Conservation (phyloP, 805 yeast genomes). For the Saitoella complicata region DNA sequence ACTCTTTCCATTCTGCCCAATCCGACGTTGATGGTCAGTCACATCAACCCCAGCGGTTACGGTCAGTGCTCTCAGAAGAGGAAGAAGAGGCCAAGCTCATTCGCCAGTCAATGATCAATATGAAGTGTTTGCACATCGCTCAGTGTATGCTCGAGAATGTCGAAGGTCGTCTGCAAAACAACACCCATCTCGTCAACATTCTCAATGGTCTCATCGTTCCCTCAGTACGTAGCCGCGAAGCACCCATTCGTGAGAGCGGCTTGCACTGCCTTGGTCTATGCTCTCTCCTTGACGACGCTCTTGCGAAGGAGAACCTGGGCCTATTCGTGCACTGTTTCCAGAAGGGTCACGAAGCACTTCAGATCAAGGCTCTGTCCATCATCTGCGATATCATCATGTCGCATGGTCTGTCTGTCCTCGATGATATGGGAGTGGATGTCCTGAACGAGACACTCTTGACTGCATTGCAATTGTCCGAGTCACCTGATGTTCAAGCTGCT, state of each 20-base stretch:
- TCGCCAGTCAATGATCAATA: constrained; percentile 5
- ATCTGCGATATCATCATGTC: constrained; percentile 65
- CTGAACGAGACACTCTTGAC: not conserved
- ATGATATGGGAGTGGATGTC: constrained; percentile 44
- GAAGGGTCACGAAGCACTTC: constrained; percentile 46
- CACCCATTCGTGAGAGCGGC: constrained; percentile 46
- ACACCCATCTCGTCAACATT: constrained; percentile 49
- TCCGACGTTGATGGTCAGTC: constrained; percentile 18
- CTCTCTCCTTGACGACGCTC: constrained; percentile 45
- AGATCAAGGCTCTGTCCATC: constrained; percentile 46
- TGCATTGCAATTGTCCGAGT: not conserved
- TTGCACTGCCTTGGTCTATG: constrained; percentile 64
- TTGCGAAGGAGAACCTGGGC: constrained; percentile 49
- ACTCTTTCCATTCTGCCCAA: constrained; percentile 33
- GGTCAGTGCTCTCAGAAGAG: constrained; percentile 10
- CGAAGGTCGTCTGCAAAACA: constrained; percentile 38
- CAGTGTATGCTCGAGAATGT: constrained; percentile 53
- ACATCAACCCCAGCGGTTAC: constrained; percentile 8
- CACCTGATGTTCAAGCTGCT: constrained; percentile 55
- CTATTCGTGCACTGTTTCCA: constrained; percentile 56
- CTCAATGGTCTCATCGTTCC: constrained; percentile 66
- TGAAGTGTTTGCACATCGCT: constrained; percentile 53
- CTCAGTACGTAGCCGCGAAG: constrained; percentile 46
- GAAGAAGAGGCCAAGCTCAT: constrained; percentile 12
- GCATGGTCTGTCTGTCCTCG: constrained; percentile 57